Evolutionary conservation across 495 filamentous ascomycete species (phyloP).

Genomic region (Cercophora sp.): DNA sequence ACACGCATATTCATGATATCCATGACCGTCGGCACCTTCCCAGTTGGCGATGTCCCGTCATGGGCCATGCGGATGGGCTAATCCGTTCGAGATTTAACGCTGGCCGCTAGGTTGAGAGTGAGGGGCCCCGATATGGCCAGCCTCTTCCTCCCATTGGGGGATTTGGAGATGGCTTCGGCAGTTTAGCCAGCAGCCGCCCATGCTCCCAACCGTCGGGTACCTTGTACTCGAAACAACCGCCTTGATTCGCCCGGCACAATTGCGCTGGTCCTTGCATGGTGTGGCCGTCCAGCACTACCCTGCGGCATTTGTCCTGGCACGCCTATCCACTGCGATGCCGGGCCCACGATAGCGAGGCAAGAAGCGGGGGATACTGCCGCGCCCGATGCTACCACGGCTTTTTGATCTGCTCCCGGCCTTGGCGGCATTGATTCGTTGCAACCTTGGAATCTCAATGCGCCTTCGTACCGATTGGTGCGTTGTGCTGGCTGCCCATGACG

Average conservation of each 20-base stretch:
- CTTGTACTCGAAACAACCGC: background rate
- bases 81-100: background rate
- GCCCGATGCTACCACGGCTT: background rate
- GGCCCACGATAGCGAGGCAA: background rate
- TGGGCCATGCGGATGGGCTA: slow-evolving; percentile 5
- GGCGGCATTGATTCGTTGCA: no score
- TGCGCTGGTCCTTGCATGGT: background rate
- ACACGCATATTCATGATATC: background rate
- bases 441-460: no score
- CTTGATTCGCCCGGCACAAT: background rate
- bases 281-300: background rate
- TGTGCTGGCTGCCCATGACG: no score
- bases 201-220: background rate
- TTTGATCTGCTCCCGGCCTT: no score
- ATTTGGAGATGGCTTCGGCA: slow-evolving; percentile 9
- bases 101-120: background rate
- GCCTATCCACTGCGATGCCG: background rate
- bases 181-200: slow-evolving; percentile 8
- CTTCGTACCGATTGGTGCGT: no score
- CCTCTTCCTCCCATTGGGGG: background rate
- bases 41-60: background rate
- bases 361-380: background rate
- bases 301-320: slow-evolving; percentile 1
- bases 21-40: background rate
- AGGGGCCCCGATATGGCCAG: slow-evolving; percentile 1